Base-by-base conservation (phyloP, 108 stramenopile genomes). In the Aureococcus anophagefferens region DNA sequence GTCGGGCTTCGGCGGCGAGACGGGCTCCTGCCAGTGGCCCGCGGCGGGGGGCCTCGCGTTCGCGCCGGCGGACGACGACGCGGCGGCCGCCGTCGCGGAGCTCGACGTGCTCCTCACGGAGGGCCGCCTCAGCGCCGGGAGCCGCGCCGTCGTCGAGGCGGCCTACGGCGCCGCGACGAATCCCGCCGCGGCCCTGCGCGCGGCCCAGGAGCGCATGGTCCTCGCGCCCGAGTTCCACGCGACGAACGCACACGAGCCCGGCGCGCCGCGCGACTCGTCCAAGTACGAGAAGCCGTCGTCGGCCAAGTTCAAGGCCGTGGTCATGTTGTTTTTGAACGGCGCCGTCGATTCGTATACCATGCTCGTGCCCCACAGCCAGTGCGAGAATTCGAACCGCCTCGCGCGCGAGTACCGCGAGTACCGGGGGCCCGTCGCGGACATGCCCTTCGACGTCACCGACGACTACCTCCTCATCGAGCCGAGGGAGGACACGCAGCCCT, bases 141-240 rank as follows among this genome's bases (percentile, higher is more conserved):
- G 76, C 30, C 73, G 80, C 13, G 64, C 73, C 7, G 70, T 45
- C 16, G 79, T 90, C 62, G 78, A 71, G 21, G 70, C 71, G 32
- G 81, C 79, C 30, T 40, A 66, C 65, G 74, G 36, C 15, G 31
- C 29, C 0, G 33, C 15, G 31, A n/a, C n/a, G n/a, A n/a, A n/a
- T n/a, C n/a, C n/a, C n/a, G 76, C 68, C 30, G 74, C 66, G 33
- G 40, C 79, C 31, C 33, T 35, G 33, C 4, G 18, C 11, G 15
- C 4, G 18, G 45, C 7, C 40, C n/a, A 11, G 44, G 30, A 68
- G 68, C 68, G 4, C 63, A 5, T 82, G 7, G 32, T 75, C 31
- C 35, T 75, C 35, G 72, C 85, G 21, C 83, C 81, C 29, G 88
- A 90, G 68, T 89, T 90, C 64, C 90, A 90, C 34, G 74, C 75